Percentiles rank a stretch among this genome's conserved stretches.
Conservation (phyloP, 2,329 filamentous ascomycete species). For the Pseudopithomyces chartarum region DNA sequence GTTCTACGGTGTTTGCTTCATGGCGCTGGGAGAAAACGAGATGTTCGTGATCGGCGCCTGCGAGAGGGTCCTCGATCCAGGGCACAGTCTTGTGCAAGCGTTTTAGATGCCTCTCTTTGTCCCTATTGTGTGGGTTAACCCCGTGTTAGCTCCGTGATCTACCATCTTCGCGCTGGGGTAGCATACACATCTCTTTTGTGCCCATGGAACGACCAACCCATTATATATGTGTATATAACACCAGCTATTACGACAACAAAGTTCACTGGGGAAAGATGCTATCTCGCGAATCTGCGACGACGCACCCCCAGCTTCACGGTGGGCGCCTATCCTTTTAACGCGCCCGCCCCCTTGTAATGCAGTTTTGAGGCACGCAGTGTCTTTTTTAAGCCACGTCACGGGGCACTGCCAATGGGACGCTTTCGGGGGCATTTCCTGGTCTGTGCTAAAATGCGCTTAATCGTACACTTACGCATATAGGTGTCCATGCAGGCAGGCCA, state of each 20-base stretch:
- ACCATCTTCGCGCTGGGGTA: not conserved
- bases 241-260: not conserved
- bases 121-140: constrained; percentile 25
- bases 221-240: constrained; percentile 13
- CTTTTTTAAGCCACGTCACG: not conserved
- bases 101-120: constrained; percentile 43
- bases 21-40: constrained; percentile 46
- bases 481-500: not conserved
- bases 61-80: constrained; percentile 41
- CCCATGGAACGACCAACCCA: constrained; percentile 41
- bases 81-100: constrained; percentile 41
- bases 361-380: not conserved
- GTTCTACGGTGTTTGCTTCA: constrained; percentile 46
- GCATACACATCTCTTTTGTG: constrained; percentile 35
- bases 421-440: not conserved
- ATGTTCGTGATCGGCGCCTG: constrained; percentile 40
- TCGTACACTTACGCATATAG: not conserved
- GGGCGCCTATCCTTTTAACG: constrained; percentile 2
- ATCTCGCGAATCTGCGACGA: not conserved
- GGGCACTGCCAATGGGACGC: constrained; percentile 1
- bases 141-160: constrained; percentile 13
- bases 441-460: not conserved
- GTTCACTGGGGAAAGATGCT: not conserved
- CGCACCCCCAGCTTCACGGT: not conserved
- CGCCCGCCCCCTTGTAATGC: not conserved